Conservation (phyloP, 345 rosid species). For the Anastatica hierochuntica region DNA sequence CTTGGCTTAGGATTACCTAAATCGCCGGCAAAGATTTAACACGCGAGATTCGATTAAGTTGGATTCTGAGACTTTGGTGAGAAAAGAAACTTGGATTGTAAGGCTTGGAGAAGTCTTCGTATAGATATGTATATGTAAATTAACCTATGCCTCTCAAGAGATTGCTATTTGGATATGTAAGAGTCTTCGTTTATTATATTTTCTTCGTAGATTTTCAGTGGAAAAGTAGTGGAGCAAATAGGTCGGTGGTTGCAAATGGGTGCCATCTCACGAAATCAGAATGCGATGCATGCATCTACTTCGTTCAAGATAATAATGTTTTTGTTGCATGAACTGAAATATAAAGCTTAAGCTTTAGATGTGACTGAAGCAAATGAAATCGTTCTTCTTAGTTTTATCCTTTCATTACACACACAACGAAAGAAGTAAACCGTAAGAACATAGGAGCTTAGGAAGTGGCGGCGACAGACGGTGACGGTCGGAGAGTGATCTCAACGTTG, state of each 20-base stretch:
- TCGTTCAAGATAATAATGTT: too few relatives aligned
- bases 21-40: too few relatives aligned
- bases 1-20: slow-evolving; percentile 2
- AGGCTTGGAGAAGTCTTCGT: background rate
- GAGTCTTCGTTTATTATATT: too few relatives aligned
- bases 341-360: background rate
- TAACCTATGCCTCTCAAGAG: background rate
- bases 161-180: too few relatives aligned
- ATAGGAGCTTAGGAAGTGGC: slow-evolving; percentile 9
- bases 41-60: background rate
- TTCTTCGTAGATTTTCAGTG: too few relatives aligned
- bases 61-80: slow-evolving; percentile 9
- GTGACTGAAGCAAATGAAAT: background rate
- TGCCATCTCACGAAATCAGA: too few relatives aligned
- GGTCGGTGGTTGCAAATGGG: too few relatives aligned
- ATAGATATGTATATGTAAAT: slow-evolving; percentile 9
- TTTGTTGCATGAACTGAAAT: background rate
- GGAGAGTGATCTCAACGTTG: slow-evolving; percentile 68
- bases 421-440: background rate
- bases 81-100: too few relatives aligned
- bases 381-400: background rate
- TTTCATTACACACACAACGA: slow-evolving; percentile 3
- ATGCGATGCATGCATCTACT: too few relatives aligned
- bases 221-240: too few relatives aligned
- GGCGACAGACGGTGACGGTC: slow-evolving; percentile 33